Evolutionary conservation across 495 filamentous ascomycete genomes (phyloP).

Genomic region (Neurospora sp.): DNA sequence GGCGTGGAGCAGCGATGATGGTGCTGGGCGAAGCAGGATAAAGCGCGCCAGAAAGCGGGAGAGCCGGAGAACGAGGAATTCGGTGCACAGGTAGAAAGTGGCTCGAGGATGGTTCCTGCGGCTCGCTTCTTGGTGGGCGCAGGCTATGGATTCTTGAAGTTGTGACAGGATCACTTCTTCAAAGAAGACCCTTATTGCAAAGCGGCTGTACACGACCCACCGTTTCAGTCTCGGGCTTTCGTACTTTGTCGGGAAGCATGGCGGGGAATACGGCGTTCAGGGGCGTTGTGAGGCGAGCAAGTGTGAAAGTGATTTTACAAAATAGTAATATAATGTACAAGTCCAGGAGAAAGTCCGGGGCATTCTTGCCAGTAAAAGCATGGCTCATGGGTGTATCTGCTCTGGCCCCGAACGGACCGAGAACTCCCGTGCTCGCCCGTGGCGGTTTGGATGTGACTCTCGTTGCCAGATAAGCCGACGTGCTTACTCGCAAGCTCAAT

Average conservation of each 20-base stretch:
- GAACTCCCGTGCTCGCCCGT: background rate
- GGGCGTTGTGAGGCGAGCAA: background rate
- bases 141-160: background rate
- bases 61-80: background rate
- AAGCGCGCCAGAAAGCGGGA: background rate
- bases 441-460: background rate
- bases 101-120: background rate
- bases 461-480: background rate
- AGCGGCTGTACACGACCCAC: background rate
- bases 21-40: background rate
- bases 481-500: background rate
- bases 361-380: background rate
- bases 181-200: background rate
- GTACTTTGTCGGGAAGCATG: background rate
- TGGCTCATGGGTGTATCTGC: background rate
- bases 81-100: background rate
- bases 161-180: background rate
- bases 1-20: background rate
- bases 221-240: background rate
- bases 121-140: background rate
- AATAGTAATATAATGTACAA: background rate
- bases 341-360: background rate
- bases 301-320: background rate
- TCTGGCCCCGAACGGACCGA: background rate
- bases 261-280: background rate